Evolutionary conservation across 2,329 filamentous ascomycete species (phyloP), one percentile per base, ranked within the genome.

Genomic region (Cladorrhinum sp.): DNA sequence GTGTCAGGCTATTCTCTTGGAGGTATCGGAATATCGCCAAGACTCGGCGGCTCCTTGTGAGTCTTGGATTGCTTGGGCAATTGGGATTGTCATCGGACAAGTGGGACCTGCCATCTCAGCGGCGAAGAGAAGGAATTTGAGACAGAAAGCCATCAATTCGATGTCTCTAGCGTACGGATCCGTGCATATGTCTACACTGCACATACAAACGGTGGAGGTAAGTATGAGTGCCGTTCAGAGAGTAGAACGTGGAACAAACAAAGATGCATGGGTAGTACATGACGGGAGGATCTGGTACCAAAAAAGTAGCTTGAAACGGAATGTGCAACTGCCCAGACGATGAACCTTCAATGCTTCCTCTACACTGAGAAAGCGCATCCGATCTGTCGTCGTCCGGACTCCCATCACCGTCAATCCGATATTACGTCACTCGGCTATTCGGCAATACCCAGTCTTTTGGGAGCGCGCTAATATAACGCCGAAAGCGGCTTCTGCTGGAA

Each of bases 21-120:
- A 16, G 10, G 41, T n/a, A 22, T 45, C 41, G 41, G 41, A 52
- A 60, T 58, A 13, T 27, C 24, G 61, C 61, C 61, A 63, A 63
- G 61, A 22, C 49, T 18, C 29, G 25, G 52, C 55, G 55, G 61
- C 55, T 63, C 58, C 49, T 56, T 32, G 27, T 23, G 22, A 38
- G 38, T 45, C 45, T 56, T 49, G 55, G 36, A n/a, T 45, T 53
- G 54, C 49, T 50, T 57, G 57, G 49, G 57, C 50, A 27, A 7
- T 27, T 29, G 16, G 50, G 29, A 7, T 36, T 29, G 25, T 20
- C 22, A 8, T 52, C 24, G 50, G 50, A 29, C 16, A 22, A 45
- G 41, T 45, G 41, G 41, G 10, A 45, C 41, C 41, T 18, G 41
- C 41, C 41, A 45, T 18, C 18, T 45, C 41, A 45, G 20, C 41